These are phyloP conservation scores for Alternaria triticimaculans DNA, from an alignment of 2,329 filamentous ascomycete genomes.

Conservation along the genomic window DNA sequence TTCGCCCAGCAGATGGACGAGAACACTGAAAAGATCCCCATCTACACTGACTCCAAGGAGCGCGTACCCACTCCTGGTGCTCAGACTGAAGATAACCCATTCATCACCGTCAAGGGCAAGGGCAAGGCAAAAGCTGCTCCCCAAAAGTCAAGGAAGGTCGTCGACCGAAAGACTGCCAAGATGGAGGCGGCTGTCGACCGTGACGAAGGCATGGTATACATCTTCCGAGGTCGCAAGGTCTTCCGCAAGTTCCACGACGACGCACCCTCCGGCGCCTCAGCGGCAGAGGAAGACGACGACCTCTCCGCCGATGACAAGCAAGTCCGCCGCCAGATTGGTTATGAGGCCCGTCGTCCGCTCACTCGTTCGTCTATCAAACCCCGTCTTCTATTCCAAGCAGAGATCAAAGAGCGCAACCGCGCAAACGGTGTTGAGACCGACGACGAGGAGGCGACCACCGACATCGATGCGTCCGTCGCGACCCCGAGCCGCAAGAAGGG, in stretches of 20 bases:
- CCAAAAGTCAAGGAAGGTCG: conserved; percentile 55
- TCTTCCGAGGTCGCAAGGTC: conserved; percentile 81
- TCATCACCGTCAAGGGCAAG: conserved; percentile 62
- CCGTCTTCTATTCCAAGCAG: conserved; percentile 71
- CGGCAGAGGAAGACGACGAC: conserved; percentile 37
- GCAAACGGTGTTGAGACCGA: conserved; percentile 53
- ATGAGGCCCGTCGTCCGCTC: conserved; percentile 56
- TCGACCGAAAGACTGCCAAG: conserved; percentile 64
- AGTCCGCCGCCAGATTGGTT: conserved; percentile 46
- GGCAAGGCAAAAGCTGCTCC: conserved; percentile 55
- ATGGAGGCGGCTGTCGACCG: conserved; percentile 69
- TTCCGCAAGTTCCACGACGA: conserved; percentile 70
- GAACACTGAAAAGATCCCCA: conserved; percentile 67
- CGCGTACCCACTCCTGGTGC: conserved; percentile 70
- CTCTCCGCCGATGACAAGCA: conserved; percentile 50
- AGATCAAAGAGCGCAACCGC: conserved; percentile 53
- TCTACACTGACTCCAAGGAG: conserved; percentile 83
- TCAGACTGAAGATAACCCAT: conserved; percentile 72
- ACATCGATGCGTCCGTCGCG: conserved; percentile 53
- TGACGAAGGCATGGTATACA: conserved; percentile 75
- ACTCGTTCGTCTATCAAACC: conserved; percentile 76
- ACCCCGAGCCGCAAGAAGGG: conserved; percentile 39
- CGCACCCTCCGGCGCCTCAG: conserved; percentile 42
- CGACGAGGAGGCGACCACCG: conserved; percentile 65
- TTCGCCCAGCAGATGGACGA: conserved; percentile 59